Percentiles rank a stretch among this genome's conserved stretches.
Conservation (phyloP, 129 eudicot species). For the Ambrosia trifida region DNA sequence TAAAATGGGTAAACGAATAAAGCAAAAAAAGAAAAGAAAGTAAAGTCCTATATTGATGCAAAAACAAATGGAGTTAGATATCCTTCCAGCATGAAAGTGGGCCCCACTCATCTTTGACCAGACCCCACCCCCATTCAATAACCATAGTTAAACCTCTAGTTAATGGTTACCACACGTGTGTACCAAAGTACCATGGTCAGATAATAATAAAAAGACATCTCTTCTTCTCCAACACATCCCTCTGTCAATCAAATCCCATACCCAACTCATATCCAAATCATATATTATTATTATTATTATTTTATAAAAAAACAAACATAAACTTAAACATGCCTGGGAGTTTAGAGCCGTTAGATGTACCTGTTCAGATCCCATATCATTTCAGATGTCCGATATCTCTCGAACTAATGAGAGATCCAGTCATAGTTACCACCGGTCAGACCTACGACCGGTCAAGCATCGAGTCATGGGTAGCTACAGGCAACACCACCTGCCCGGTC, state of each 20-base stretch:
- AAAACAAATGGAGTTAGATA: slow-evolving; percentile 55
- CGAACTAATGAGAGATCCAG: slow-evolving; percentile 85
- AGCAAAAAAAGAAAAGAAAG: slow-evolving; percentile 33
- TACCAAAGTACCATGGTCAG: slow-evolving; percentile 43
- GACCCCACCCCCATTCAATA: slow-evolving; percentile 36
- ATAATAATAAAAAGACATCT: slow-evolving; percentile 38
- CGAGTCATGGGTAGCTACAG: slow-evolving; percentile 89
- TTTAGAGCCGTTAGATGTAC: slow-evolving; percentile 61
- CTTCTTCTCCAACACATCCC: slow-evolving; percentile 44
- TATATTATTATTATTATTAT: too few relatives aligned
- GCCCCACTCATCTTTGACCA: slow-evolving; percentile 55
- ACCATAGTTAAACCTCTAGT: slow-evolving; percentile 52
- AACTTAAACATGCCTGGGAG: slow-evolving; percentile 54
- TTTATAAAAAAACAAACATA: slow-evolving; percentile 2
- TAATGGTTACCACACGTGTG: slow-evolving; percentile 71
- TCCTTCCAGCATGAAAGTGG: slow-evolving; percentile 36
- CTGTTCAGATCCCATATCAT: slow-evolving; percentile 80
- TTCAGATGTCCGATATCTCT: slow-evolving; percentile 88
- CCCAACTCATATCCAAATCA: neutral
- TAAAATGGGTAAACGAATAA: slow-evolving; percentile 23
- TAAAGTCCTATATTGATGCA: slow-evolving; percentile 33
- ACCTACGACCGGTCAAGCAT: slow-evolving; percentile 86
- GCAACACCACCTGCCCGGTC: slow-evolving; percentile 90
- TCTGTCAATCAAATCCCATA: slow-evolving; percentile 5
- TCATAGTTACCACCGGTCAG: slow-evolving; percentile 81